Percentiles rank a stretch among this genome's conserved stretches.
These are phyloP conservation scores for Lasiosphaeria hispida DNA, from an alignment of 495 filamentous ascomycete genomes.

Conservation along the genomic window DNA sequence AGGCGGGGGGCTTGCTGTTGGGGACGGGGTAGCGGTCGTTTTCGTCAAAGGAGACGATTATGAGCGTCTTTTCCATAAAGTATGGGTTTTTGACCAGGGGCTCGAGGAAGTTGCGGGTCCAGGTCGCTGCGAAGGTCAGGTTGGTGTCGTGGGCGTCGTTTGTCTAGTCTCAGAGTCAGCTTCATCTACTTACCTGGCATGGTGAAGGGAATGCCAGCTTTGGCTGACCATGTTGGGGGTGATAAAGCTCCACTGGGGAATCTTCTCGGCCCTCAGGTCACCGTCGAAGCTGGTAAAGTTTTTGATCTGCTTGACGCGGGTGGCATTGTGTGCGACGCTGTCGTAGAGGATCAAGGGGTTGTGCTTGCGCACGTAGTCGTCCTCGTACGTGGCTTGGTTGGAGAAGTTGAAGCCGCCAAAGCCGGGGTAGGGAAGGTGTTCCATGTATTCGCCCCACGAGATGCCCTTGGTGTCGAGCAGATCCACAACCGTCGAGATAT, in stretches of 20 bases:
- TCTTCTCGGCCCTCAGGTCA: constrained; percentile 53
- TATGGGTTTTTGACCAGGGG: constrained; percentile 61
- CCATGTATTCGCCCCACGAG: constrained; percentile 68
- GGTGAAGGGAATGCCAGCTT: not conserved
- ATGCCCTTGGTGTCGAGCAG: constrained; percentile 66
- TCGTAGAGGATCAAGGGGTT: constrained; percentile 63
- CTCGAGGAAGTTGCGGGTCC: constrained; percentile 57
- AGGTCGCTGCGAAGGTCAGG: constrained; percentile 58
- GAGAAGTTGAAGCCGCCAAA: constrained; percentile 55
- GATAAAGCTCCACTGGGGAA: constrained; percentile 73
- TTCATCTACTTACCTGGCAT: too few relatives aligned
- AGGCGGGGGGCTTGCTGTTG: not conserved
- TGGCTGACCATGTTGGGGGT: constrained; percentile 66
- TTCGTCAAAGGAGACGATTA: constrained; percentile 71
- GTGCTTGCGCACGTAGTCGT: constrained; percentile 78
- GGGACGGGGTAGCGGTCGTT: constrained; percentile 48
- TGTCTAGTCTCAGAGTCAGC: constrained; percentile 30
- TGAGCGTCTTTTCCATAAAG: constrained; percentile 67
- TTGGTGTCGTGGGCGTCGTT: constrained; percentile 65
- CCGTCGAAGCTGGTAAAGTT: constrained; percentile 61
- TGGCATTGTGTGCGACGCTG: constrained; percentile 52
- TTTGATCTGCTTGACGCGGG: constrained; percentile 61
- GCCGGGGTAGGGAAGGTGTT: constrained; percentile 66
- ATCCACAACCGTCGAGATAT: constrained; percentile 67
- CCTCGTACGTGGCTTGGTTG: constrained; percentile 50